phyloP scores from a whole-genome alignment of 1,284 basidiomycete species.

The Ceratobasidium sp. region DNA sequence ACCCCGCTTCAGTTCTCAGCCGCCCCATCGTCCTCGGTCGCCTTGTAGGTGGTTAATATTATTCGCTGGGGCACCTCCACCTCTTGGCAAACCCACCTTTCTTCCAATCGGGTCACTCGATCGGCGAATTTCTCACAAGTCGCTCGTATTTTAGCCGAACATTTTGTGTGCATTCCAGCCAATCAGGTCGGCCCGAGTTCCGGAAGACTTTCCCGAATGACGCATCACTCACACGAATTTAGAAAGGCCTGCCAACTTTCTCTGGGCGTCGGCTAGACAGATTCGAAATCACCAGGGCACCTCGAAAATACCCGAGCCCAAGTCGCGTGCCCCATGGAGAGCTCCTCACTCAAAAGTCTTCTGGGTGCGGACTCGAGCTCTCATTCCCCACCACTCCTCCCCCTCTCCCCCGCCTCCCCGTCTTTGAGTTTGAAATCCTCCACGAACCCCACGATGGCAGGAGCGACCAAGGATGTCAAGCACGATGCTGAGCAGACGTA shows the following conservation, averaged over 20 bases:
- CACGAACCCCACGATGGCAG: not conserved
- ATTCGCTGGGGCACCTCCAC: too few relatives aligned
- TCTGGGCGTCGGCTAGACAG: too few relatives aligned
- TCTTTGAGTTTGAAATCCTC: constrained; percentile 12
- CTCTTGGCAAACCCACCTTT: too few relatives aligned
- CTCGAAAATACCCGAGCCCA: constrained; percentile 14
- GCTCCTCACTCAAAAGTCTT: constrained; percentile 22
- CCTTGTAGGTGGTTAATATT: too few relatives aligned
- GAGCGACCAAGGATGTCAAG: constrained; percentile 13
- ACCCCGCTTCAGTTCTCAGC: too few relatives aligned
- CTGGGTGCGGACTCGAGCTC: constrained; percentile 7
- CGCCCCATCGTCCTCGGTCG: too few relatives aligned
- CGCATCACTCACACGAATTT: too few relatives aligned
- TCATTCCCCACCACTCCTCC: constrained; percentile 21
- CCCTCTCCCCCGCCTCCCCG: constrained; percentile 11
- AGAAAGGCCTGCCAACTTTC: too few relatives aligned
- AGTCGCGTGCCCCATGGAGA: not conserved
- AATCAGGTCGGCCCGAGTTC: too few relatives aligned
- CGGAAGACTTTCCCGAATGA: too few relatives aligned
- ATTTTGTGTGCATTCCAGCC: too few relatives aligned
- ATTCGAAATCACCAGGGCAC: not conserved
- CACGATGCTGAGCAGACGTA: constrained; percentile 5
- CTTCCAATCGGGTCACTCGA: not conserved
- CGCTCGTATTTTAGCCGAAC: too few relatives aligned
- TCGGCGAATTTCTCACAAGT: constrained; percentile 5